Percentiles rank a stretch among this genome's conserved stretches.
phyloP scores from a whole-genome alignment of 768 basidiomycete genomes.

The Pholiota conissans region DNA sequence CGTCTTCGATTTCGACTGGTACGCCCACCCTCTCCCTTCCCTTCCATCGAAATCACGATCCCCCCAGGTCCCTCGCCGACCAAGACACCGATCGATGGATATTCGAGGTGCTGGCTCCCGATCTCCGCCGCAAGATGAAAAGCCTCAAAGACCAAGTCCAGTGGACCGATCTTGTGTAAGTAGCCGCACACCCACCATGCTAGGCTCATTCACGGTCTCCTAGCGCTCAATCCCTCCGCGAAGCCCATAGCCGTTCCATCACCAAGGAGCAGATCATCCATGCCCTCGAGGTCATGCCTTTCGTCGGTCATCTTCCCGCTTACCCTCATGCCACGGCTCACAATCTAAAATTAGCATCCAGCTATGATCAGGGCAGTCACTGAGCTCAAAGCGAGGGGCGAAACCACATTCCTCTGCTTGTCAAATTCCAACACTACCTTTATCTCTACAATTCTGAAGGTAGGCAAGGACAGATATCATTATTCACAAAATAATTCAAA shows the following conservation, averaged over 20 bases:
- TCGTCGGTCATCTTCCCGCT: conserved; percentile 50
- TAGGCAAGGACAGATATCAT: conserved; percentile 29
- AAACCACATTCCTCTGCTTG: conserved; percentile 84
- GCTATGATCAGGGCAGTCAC: conserved; percentile 94
- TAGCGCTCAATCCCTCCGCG: conserved; percentile 60
- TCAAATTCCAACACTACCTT: conserved; percentile 94
- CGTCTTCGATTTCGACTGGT: conserved; percentile 98
- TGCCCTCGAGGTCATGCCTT: conserved; percentile 80
- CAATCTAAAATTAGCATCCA: conserved; percentile 67
- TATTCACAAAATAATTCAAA: not conserved
- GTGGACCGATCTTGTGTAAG: conserved; percentile 96
- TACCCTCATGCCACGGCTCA: not conserved
- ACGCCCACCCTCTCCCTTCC: conserved; percentile 2
- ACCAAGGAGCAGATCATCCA: conserved; percentile 75
- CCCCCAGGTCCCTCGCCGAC: conserved; percentile 80
- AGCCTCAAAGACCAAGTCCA: conserved; percentile 61
- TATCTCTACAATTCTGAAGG: conserved; percentile 88
- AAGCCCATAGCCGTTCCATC: conserved; percentile 69
- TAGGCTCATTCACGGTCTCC: conserved; percentile 5
- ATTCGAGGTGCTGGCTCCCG: conserved; percentile 83
- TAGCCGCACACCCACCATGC: not conserved
- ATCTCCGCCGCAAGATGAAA: conserved; percentile 83
- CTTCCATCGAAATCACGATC: not conserved
- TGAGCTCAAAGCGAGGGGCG: conserved; percentile 61
- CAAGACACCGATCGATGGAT: conserved; percentile 97